Base-by-base conservation (phyloP, 2,329 filamentous ascomycete species). In the Leptodontidium sp. region DNA sequence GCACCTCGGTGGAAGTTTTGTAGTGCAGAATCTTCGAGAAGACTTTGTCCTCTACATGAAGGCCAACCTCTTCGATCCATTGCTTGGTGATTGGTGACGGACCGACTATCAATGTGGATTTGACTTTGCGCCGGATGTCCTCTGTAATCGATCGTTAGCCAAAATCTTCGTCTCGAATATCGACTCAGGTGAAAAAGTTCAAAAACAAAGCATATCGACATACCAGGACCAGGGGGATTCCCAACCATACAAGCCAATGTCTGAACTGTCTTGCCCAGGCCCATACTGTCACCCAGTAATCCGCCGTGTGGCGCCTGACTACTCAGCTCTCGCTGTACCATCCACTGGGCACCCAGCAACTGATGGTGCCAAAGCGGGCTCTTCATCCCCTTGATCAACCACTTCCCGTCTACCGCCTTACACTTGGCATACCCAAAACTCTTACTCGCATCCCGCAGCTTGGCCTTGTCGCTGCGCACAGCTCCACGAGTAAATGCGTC, bases 251-350 rank as follows among this genome's bases (percentile, higher is more conserved):
- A 78, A 2, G 79, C 79, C 8, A 81, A 50, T 1, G 75, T 74
- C 74, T 88, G 84, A 3, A 89, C 81, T 0, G 89, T 91, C 77
- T 91, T 91, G 0, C 89, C 89, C 0, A 91, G 76, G 0, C 89
- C 89, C 87, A 90, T 90, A 32, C 84, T 84, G 73, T 91, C 88
- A 0, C 85, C 86, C 0, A 91, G 72, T 1, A 91, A 80, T 0
- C 88, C 89, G 2, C 89, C 89, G 64, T 73, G 59, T 0, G 82
- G 86, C 40, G 75, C 66, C 0, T 77, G 47, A 0, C 26, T 11
- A 0, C 70, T 78, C 4, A 81, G 78, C 73, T 90, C 88, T 2
- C 84, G 80, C 3, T 77, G 73, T 0, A 85, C 73, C 87, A 90
- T 89, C 79, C 86, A 90, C 0, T 82, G 79, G 0, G 79, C 81